phyloP scores from a whole-genome alignment of 2,329 filamentous ascomycete genomes.

The Fusarium nodosum region DNA sequence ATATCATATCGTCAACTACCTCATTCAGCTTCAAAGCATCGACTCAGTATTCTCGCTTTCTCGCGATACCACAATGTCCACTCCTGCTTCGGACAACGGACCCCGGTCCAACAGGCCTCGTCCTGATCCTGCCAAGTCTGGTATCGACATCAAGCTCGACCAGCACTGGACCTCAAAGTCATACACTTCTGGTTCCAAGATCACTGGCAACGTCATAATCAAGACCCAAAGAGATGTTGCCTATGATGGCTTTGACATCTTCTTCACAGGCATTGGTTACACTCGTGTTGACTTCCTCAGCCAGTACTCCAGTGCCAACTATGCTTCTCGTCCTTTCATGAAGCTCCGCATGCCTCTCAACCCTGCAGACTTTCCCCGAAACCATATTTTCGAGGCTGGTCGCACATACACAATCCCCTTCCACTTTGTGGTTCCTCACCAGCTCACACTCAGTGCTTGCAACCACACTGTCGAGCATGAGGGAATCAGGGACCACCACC shows the following conservation, averaged over 20 bases:
- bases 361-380: constrained; percentile 61
- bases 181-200: constrained; percentile 67
- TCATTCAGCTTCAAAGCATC: constrained; percentile 38
- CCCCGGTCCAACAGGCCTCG: constrained; percentile 39
- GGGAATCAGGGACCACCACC: constrained; percentile 65
- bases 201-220: constrained; percentile 65
- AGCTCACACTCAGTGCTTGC: constrained; percentile 70
- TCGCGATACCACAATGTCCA: constrained; percentile 46
- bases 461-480: constrained; percentile 62
- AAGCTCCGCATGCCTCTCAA: constrained; percentile 68
- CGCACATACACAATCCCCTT: constrained; percentile 67
- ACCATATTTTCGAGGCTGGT: constrained; percentile 63
- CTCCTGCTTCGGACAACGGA: constrained; percentile 44
- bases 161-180: constrained; percentile 68
- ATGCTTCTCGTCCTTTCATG: constrained; percentile 66
- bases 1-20: constrained; percentile 30
- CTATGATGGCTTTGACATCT: constrained; percentile 67
- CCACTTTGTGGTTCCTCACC: constrained; percentile 70
- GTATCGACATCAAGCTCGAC: constrained; percentile 64
- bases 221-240: constrained; percentile 60
- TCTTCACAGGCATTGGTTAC: constrained; percentile 65
- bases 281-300: constrained; percentile 66
- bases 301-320: constrained; percentile 62
- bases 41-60: constrained; percentile 22
- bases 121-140: constrained; percentile 48